These are phyloP conservation scores for Clonostachys byssicola DNA, from an alignment of 2,329 filamentous ascomycete genomes.

Conservation along the genomic window DNA sequence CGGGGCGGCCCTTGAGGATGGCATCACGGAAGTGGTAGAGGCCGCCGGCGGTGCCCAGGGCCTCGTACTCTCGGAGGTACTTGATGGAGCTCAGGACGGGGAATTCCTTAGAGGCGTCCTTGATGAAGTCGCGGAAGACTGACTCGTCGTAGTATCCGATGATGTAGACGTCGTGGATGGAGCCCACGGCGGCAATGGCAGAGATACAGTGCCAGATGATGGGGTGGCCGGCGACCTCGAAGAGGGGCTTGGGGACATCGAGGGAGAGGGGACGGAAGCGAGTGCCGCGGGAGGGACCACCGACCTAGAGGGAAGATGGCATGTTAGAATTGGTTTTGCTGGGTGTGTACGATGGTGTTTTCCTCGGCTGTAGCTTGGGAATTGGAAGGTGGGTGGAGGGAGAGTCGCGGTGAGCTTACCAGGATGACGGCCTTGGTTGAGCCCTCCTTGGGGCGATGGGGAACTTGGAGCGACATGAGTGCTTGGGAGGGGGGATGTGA, in stretches of 20 bases:
- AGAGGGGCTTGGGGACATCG: slow-evolving; percentile 96
- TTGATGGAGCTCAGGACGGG: slow-evolving; percentile 78
- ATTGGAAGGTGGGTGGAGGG: slow-evolving; percentile 3
- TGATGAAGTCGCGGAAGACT: slow-evolving; percentile 97
- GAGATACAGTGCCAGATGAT: slow-evolving; percentile 98
- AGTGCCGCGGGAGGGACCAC: slow-evolving; percentile 91
- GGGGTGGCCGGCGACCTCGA: slow-evolving; percentile 95
- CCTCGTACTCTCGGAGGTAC: slow-evolving; percentile 96
- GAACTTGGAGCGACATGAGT: slow-evolving; percentile 53
- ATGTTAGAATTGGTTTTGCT: slow-evolving; percentile 17
- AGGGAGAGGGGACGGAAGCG: slow-evolving; percentile 92
- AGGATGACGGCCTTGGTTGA: slow-evolving; percentile 93
- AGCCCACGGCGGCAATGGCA: slow-evolving; percentile 83
- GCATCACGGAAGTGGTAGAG: slow-evolving; percentile 99
- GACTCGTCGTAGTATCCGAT: slow-evolving; percentile 98
- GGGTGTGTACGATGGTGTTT: neutral
- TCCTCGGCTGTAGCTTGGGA: neutral
- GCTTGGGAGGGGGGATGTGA: neutral
- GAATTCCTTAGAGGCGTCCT: slow-evolving; percentile 80
- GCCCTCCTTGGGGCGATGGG: slow-evolving; percentile 45
- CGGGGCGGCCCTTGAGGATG: slow-evolving; percentile 91
- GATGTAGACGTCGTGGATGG: slow-evolving; percentile 93
- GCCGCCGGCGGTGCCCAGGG: slow-evolving; percentile 90
- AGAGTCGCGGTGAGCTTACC: slow-evolving; percentile 41
- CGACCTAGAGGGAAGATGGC: slow-evolving; percentile 58